A percentile compares a stretch with the other conserved stretches of the same genome.
Evolutionary conservation across 2,329 filamentous ascomycete genomes (phyloP).

Genomic region (Davidsoniella eucalypti): DNA sequence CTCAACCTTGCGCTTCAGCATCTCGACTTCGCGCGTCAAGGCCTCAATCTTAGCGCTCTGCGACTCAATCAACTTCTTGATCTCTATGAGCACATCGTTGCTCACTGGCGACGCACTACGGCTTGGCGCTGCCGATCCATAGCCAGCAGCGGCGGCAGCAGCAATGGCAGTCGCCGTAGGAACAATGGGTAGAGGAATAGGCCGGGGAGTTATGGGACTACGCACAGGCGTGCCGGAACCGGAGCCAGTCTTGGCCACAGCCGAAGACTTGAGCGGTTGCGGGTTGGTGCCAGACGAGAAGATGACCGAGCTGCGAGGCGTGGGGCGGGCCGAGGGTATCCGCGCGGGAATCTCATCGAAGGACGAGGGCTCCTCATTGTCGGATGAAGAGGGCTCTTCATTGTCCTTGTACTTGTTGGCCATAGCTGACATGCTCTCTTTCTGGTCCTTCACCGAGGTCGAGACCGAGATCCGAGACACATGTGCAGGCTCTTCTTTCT

Average conservation of each 20-base stretch:
- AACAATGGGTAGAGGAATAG: constrained; percentile 18
- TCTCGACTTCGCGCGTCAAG: constrained; percentile 58
- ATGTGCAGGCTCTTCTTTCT: constrained; percentile 14
- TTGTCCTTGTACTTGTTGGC: constrained; percentile 75
- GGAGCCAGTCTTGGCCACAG: constrained; percentile 15
- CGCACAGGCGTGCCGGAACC: constrained; percentile 17
- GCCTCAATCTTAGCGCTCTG: constrained; percentile 60
- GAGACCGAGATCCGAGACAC: constrained; percentile 25
- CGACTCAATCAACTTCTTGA: constrained; percentile 63
- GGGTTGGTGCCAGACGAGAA: constrained; percentile 12
- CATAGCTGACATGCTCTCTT: constrained; percentile 69
- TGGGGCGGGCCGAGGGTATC: constrained; percentile 23
- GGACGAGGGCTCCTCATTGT: constrained; percentile 52
- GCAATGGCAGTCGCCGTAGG: constrained; percentile 19
- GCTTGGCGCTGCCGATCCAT: constrained; percentile 12
- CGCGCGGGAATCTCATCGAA: constrained; percentile 76
- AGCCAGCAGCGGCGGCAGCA: constrained; percentile 14
- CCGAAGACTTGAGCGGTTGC: constrained; percentile 11
- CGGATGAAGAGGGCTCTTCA: constrained; percentile 33
- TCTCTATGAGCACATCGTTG: constrained; percentile 53
- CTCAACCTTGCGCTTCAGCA: constrained; percentile 62
- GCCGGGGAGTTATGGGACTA: constrained; percentile 17
- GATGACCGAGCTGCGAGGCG: constrained; percentile 9
- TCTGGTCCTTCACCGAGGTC: constrained; percentile 66
- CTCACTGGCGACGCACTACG: constrained; percentile 21